Evolutionary conservation across 164 flowering plant genomes (phyloP), one percentile per base, ranked within the genome.

Genomic region (Dillenia suffruticosa): DNA sequence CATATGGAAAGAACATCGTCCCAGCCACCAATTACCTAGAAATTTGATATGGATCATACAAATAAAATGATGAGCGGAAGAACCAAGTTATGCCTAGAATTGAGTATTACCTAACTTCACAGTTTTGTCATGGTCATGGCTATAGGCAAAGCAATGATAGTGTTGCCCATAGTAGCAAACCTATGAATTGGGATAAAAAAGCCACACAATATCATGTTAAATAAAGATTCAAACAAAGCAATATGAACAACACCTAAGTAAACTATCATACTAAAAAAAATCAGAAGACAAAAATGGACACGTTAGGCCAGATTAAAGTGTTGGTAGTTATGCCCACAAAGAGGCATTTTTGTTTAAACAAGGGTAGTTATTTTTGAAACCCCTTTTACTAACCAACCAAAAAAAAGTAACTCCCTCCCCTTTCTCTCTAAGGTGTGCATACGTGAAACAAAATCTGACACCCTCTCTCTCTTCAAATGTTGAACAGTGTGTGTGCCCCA

Each of bases 161-260:
- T 92, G 99, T 72, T 92, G 96, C 49, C 99, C 99, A 68, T 95
- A 95, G 63, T 92, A 95, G 75, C 99, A 95, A 63, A 92, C 99
- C 99, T 94, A 69, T 17, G 51, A 49, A 62, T 61, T 59, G 40
- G 40, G 6, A 32, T 32, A 6, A 32, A 32, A 6, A 32, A 32
- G 40, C 40, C 40, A 32, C 40, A 32, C 7, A 5, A 32, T 32
- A 32, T 5, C 40, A 32, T 32, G 6, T 32, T 32, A 32, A 32
- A 32, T 32, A 32, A 32, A 32, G 40, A 32, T 32, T 32, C 7
- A 32, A 4, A 32, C 40, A 32, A 10, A 40, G 48, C 7, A 57
- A 57, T 54, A 51, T 54, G 19, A 58, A 11, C 8, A 19, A 22
- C 59, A 53, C 10, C 14, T 9, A 4, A 19, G 48, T 46, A 43